Conservation (phyloP, 1,284 basidiomycete species). For the Leccinum solheimii region DNA sequence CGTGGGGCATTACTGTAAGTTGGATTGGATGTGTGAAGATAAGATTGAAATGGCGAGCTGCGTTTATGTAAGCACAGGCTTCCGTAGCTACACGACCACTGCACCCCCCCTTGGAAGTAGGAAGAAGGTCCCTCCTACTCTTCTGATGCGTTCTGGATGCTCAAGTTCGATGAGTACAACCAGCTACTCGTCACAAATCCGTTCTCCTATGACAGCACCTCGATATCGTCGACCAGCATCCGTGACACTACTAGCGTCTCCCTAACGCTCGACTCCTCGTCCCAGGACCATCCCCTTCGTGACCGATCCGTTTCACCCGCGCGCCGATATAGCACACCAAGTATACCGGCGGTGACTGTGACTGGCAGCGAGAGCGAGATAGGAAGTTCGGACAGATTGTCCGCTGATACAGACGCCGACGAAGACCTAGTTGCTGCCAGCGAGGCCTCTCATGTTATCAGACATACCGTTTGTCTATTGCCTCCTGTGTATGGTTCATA, state of each 20-base stretch:
- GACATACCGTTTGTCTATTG: constrained; percentile 25
- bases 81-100: background rate
- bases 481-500: background rate
- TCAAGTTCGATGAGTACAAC: constrained; percentile 22
- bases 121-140: background rate
- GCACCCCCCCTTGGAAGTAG: background rate
- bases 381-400: background rate
- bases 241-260: background rate
- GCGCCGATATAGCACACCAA: background rate
- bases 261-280: background rate
- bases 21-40: background rate
- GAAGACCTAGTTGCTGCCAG: background rate
- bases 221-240: background rate
- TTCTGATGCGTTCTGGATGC: constrained; percentile 27
- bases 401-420: background rate
- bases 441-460: background rate
- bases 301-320: constrained; percentile 15
- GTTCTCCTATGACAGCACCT: constrained; percentile 15
- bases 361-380: constrained; percentile 5
- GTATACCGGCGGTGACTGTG: background rate
- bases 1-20: constrained; percentile 68
- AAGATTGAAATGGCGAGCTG: background rate
- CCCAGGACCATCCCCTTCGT: constrained; percentile 22
- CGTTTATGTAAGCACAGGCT: constrained; percentile 20
- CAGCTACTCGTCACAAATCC: constrained; percentile 22